phyloP scores from a whole-genome alignment of 805 yeast species.

The Kluyveromyces dobzhanskii region DNA sequence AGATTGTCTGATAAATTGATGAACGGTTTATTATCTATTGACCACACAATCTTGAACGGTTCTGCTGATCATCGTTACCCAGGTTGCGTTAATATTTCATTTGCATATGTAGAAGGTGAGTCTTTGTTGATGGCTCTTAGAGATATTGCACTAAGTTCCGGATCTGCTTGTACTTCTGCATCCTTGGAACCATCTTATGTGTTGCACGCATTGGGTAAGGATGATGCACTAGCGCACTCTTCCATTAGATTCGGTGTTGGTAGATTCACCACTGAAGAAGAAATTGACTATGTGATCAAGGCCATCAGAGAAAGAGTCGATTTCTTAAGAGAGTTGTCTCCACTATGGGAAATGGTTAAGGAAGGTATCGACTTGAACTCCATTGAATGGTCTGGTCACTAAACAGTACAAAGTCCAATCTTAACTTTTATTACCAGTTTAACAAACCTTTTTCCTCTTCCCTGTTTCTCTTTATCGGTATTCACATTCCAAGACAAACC shows the following conservation, averaged over 20 bases:
- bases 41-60: conserved; percentile 87
- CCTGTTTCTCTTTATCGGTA: too few relatives aligned
- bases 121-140: conserved; percentile 94
- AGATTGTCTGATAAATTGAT: conserved; percentile 66
- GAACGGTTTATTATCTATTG: conserved; percentile 66
- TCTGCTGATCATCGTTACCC: conserved; percentile 66
- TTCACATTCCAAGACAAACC: too few relatives aligned
- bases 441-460: too few relatives aligned
- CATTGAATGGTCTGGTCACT: conserved; percentile 98
- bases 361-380: conserved; percentile 92
- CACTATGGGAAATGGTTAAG: conserved; percentile 98
- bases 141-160: conserved; percentile 92
- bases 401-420: conserved; percentile 8
- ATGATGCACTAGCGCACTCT: conserved; percentile 97
- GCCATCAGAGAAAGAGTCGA: conserved; percentile 86
- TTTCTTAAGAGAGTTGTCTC: conserved; percentile 85
- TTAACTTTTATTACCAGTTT: too few relatives aligned
- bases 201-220: conserved; percentile 93
- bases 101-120: conserved; percentile 97
- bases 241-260: conserved; percentile 96
- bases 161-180: conserved; percentile 98
- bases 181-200: conserved; percentile 97
- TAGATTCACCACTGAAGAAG: conserved; percentile 93
- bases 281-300: conserved; percentile 84
- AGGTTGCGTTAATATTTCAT: conserved; percentile 94